Conservation (phyloP, 169 alveolate species). For the Theileria luwenshuni region DNA sequence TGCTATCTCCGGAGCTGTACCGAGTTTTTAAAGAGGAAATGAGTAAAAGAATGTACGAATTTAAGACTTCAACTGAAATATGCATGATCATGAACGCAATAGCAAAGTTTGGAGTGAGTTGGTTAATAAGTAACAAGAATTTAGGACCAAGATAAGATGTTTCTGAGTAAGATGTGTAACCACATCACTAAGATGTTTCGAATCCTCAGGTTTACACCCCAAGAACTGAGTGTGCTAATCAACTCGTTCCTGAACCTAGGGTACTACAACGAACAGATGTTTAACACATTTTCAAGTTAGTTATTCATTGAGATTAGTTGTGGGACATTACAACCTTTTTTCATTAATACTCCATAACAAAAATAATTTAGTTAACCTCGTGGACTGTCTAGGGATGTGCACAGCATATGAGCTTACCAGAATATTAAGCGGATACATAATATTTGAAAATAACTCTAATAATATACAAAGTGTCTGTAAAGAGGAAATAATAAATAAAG, state of each 20-base stretch:
- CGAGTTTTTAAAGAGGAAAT: slow-evolving; percentile 27
- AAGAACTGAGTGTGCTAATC: slow-evolving; percentile 23
- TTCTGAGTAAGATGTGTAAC: slow-evolving; percentile 16
- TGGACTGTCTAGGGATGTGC: background rate
- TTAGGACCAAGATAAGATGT: slow-evolving; percentile 25
- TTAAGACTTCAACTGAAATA: slow-evolving; percentile 56
- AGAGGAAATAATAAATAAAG: slow-evolving; percentile 6
- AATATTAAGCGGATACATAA: slow-evolving; percentile 17
- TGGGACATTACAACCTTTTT: too few species aligned
- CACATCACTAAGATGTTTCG: background rate
- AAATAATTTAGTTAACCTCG: slow-evolving; percentile 2
- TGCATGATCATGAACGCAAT: slow-evolving; percentile 67
- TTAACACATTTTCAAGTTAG: slow-evolving; percentile 18
- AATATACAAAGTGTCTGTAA: slow-evolving; percentile 6
- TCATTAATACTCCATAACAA: too few species aligned
- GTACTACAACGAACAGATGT: slow-evolving; percentile 13
- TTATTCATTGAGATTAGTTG: background rate
- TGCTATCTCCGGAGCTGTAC: slow-evolving; percentile 30
- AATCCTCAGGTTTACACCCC: slow-evolving; percentile 22
- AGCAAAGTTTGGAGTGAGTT: slow-evolving; percentile 43
- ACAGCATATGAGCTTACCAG: slow-evolving; percentile 7
- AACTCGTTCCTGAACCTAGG: slow-evolving; percentile 17
- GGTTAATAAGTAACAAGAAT: background rate
- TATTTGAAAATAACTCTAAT: slow-evolving; percentile 23
- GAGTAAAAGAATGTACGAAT: slow-evolving; percentile 45